phyloP scores from a whole-genome alignment of 2,329 filamentous ascomycete species.

The Daldinia sp. region DNA sequence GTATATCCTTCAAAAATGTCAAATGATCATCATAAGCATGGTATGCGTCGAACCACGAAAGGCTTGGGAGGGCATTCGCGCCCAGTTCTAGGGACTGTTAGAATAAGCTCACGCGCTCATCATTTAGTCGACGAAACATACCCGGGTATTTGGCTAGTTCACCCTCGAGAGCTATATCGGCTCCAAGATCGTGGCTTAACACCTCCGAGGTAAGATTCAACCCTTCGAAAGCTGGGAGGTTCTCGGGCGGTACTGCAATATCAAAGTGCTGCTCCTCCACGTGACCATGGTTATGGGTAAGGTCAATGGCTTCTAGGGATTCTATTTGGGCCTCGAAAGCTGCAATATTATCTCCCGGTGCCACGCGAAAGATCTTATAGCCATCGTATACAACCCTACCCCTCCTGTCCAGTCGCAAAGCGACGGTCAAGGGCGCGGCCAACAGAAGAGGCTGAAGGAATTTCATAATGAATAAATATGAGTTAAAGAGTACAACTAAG shows the following conservation, averaged over 20 bases:
- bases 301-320: slow-evolving; percentile 43
- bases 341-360: slow-evolving; percentile 37
- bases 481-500: background rate
- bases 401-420: slow-evolving; percentile 36
- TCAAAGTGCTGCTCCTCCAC: slow-evolving; percentile 43
- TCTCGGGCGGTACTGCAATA: slow-evolving; percentile 47
- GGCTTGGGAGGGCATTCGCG: slow-evolving; percentile 46
- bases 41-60: slow-evolving; percentile 62
- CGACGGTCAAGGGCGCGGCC: slow-evolving; percentile 22
- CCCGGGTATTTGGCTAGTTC: slow-evolving; percentile 44
- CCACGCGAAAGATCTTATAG: slow-evolving; percentile 48
- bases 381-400: slow-evolving; percentile 47
- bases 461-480: slow-evolving; percentile 30
- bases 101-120: background rate
- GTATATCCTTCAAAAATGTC: slow-evolving; percentile 57
- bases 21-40: slow-evolving; percentile 63
- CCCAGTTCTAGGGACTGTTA: slow-evolving; percentile 25
- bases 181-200: slow-evolving; percentile 46
- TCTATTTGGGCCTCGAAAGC: slow-evolving; percentile 43
- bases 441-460: slow-evolving; percentile 25
- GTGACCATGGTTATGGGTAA: slow-evolving; percentile 42
- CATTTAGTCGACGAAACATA: slow-evolving; percentile 13
- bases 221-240: slow-evolving; percentile 44
- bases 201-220: slow-evolving; percentile 43
- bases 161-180: slow-evolving; percentile 46